Percentiles rank a stretch among this genome's conserved stretches.
Evolutionary conservation across 768 basidiomycete genomes (phyloP).

Genomic region (Rhodocollybia butyracea): DNA sequence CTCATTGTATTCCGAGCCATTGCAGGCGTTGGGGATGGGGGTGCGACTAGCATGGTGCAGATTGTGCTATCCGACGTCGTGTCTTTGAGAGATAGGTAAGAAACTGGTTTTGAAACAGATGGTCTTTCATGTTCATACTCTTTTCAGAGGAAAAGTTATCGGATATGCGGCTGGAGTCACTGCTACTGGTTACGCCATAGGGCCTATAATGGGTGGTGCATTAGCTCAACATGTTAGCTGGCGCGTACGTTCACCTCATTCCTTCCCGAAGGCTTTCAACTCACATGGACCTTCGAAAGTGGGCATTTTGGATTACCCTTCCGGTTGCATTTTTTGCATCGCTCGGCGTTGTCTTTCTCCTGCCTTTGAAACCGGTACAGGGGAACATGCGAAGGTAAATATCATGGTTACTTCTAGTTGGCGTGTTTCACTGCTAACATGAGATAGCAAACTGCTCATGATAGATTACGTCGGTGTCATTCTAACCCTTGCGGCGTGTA

Average conservation of each 20-base stretch:
- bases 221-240: conserved; percentile 61
- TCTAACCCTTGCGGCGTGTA: conserved; percentile 58
- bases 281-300: conserved; percentile 42
- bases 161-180: conserved; percentile 61
- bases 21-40: conserved; percentile 59
- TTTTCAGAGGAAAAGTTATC: conserved; percentile 76
- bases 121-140: too few relatives aligned
- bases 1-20: conserved; percentile 51
- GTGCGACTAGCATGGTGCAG: conserved; percentile 21
- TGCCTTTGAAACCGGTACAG: conserved; percentile 67
- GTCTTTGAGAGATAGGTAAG: too few relatives aligned
- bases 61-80: conserved; percentile 23
- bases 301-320: conserved; percentile 75
- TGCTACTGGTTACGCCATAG: conserved; percentile 61
- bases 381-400: conserved; percentile 53
- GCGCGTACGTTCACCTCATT: conserved; percentile 38
- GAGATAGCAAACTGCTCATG: conserved; percentile 61
- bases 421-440: not conserved
- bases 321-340: conserved; percentile 55
- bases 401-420: not conserved
- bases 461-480: conserved; percentile 62
- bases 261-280: not conserved
- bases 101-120: too few relatives aligned
- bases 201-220: conserved; percentile 66
- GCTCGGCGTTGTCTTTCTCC: conserved; percentile 53